Percentiles rank a stretch among this genome's conserved stretches.
Conservation (phyloP, 495 filamentous ascomycete genomes). For the Aspergillus biplanus region DNA sequence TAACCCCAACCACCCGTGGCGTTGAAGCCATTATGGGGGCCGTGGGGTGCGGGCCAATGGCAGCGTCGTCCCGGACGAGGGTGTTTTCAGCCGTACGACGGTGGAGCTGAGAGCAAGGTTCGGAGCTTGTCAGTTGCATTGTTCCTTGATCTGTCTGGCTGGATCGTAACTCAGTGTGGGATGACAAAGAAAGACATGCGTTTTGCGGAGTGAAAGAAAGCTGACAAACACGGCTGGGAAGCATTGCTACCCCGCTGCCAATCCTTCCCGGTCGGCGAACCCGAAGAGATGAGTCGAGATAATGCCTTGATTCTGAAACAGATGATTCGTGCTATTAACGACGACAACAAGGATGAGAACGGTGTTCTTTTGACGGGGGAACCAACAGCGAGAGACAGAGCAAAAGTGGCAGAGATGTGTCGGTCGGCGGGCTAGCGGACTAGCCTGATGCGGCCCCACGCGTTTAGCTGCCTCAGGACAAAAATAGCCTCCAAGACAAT, state of each 20-base stretch:
- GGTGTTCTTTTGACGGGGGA: background rate
- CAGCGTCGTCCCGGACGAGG: background rate
- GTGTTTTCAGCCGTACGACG: background rate
- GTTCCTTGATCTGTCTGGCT: background rate
- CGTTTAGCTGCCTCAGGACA: no score
- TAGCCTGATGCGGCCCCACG: background rate
- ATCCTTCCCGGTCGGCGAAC: background rate
- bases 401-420: background rate
- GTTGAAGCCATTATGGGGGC: background rate
- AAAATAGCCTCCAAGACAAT: no score
- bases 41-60: background rate
- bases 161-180: background rate
- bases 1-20: background rate
- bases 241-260: background rate
- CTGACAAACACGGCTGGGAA: no score
- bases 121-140: background rate
- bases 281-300: background rate
- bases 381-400: background rate
- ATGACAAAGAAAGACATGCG: background rate
- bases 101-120: background rate
- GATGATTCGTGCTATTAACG: no score
- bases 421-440: background rate
- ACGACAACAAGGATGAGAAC: background rate
- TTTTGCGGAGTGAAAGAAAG: background rate
- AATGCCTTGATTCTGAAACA: no score